phyloP scores from a whole-genome alignment of 805 yeast species.

The Tetrapisispora fleetii region DNA sequence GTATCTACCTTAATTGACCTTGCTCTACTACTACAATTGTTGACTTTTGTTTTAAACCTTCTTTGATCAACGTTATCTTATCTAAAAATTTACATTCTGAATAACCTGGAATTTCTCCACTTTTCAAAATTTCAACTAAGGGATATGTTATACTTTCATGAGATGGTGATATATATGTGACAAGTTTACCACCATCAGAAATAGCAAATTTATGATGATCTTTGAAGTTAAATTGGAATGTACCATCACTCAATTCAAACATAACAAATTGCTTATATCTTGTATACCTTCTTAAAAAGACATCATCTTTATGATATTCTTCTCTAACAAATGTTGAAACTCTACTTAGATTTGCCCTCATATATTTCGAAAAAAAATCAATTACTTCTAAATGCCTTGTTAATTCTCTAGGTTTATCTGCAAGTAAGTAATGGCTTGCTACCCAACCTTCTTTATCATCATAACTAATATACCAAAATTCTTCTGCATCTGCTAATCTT shows the following conservation, averaged over 20 bases:
- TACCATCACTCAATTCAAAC: conserved; percentile 86
- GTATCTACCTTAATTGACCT: conserved; percentile 3
- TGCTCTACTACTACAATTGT: conserved; percentile 20
- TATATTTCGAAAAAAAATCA: conserved; percentile 73
- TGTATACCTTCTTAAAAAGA: conserved; percentile 68
- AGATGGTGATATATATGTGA: conserved; percentile 75
- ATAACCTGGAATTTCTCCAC: conserved; percentile 39
- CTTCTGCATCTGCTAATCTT: conserved; percentile 46
- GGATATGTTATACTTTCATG: conserved; percentile 63
- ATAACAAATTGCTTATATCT: conserved; percentile 68
- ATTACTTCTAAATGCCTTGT: conserved; percentile 69
- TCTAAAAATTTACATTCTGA: conserved; percentile 37
- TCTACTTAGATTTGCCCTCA: conserved; percentile 75
- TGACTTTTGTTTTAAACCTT: conserved; percentile 42
- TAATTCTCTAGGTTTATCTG: conserved; percentile 36
- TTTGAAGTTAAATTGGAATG: conserved; percentile 83
- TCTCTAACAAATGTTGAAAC: conserved; percentile 42
- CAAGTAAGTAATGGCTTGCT: conserved; percentile 34
- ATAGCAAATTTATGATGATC: conserved; percentile 87
- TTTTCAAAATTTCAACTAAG: conserved; percentile 37
- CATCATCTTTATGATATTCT: conserved; percentile 43
- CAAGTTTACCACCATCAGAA: conserved; percentile 61
- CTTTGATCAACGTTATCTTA: conserved; percentile 50
- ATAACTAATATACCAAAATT: conserved; percentile 49
- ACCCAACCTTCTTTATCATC: conserved; percentile 41